A percentile compares a stretch with the other conserved stretches of the same genome.
These are phyloP conservation scores for Stentor roeselii DNA, from an alignment of 73 alveolate species.

Conservation along the genomic window DNA sequence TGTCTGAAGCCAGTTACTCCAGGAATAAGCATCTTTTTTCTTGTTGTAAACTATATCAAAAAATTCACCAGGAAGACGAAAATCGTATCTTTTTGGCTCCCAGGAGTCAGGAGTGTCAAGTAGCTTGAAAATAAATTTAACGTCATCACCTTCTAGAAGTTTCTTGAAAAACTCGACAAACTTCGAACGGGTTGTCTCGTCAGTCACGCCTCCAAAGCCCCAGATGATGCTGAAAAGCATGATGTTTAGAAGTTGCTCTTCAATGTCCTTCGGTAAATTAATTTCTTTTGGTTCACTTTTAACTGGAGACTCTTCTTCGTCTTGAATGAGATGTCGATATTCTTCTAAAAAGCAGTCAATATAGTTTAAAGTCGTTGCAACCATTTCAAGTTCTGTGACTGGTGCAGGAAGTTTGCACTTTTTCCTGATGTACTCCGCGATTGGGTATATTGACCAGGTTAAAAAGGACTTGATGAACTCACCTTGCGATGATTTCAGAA, in stretches of 20 bases:
- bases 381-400: slow-evolving; percentile 66
- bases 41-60: background rate
- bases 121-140: slow-evolving; percentile 6
- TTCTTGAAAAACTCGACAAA: slow-evolving; percentile 73
- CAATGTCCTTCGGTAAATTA: slow-evolving; percentile 79
- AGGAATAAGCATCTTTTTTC: background rate
- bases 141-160: slow-evolving; percentile 65
- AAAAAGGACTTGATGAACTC: background rate
- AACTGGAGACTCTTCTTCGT: background rate
- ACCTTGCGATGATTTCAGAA: background rate
- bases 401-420: slow-evolving; percentile 64
- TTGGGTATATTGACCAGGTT: background rate
- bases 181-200: slow-evolving; percentile 85
- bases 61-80: slow-evolving; percentile 48
- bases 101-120: slow-evolving; percentile 27
- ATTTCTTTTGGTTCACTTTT: slow-evolving; percentile 48
- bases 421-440: slow-evolving; percentile 56
- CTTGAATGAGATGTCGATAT: background rate
- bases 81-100: slow-evolving; percentile 45
- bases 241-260: slow-evolving; percentile 78
- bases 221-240: slow-evolving; percentile 86
- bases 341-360: slow-evolving; percentile 31
- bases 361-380: slow-evolving; percentile 53
- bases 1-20: background rate
- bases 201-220: slow-evolving; percentile 96